Conservation (phyloP, 306 rosid species). For the Dalbergia oliveri region DNA sequence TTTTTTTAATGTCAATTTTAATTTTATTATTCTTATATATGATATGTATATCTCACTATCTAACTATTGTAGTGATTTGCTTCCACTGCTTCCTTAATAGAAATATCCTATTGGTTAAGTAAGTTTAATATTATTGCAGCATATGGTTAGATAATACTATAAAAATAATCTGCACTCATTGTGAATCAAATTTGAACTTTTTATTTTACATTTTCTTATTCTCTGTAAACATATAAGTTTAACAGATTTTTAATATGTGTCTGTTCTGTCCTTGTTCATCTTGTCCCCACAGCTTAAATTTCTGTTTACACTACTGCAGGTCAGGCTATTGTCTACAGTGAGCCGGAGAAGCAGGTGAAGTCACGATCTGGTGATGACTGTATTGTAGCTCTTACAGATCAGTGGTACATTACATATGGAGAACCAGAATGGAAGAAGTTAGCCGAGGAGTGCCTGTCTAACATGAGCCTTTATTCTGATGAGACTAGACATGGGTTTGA, state of each 20-base stretch:
- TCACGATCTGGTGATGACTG: slow-evolving; percentile 97
- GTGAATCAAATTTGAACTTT: neutral
- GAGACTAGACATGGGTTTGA: slow-evolving; percentile 91
- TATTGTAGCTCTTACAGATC: slow-evolving; percentile 95
- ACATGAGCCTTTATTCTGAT: slow-evolving; percentile 75
- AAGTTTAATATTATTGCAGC: neutral
- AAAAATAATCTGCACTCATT: neutral
- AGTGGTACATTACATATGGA: slow-evolving; percentile 93
- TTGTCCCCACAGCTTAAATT: neutral
- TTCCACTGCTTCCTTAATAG: neutral
- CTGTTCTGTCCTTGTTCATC: neutral
- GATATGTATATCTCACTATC: neutral
- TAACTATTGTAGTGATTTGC: neutral
- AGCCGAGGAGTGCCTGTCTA: slow-evolving; percentile 80
- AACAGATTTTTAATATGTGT: neutral
- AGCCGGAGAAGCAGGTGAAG: slow-evolving; percentile 85
- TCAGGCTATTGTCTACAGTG: slow-evolving; percentile 81
- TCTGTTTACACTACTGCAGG: slow-evolving; percentile 45
- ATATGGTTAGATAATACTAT: neutral
- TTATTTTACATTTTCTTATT: neutral
- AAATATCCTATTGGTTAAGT: neutral
- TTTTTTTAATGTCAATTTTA: neutral
- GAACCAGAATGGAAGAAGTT: slow-evolving; percentile 82
- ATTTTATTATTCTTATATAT: slow-evolving; percentile 3
- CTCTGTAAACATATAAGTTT: neutral